Evolutionary conservation across 495 filamentous ascomycete species (phyloP).

Genomic region (Niebla homalea): DNA sequence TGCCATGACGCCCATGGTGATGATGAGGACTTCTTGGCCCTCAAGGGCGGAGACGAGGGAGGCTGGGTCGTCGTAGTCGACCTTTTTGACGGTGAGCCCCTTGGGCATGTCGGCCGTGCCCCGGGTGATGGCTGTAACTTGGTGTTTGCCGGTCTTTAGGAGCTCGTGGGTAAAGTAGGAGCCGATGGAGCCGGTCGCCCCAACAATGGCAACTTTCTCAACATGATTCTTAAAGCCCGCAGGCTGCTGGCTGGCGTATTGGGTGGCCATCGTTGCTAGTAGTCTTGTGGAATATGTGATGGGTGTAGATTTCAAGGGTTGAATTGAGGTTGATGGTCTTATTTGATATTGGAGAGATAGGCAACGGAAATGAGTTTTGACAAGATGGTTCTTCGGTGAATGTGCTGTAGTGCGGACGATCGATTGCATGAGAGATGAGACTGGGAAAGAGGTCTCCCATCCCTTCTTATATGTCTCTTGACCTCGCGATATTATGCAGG

Average conservation of each 20-base stretch:
- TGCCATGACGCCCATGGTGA: constrained; percentile 35
- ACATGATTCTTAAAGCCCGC: constrained; percentile 30
- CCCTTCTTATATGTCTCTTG: too few species aligned
- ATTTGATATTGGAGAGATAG: too few species aligned
- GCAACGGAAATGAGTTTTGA: too few species aligned
- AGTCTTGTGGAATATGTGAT: too few species aligned
- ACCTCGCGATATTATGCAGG: too few species aligned
- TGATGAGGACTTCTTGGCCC: constrained; percentile 45
- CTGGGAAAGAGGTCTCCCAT: too few species aligned
- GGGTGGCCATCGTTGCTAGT: constrained; percentile 5
- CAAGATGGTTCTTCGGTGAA: too few species aligned
- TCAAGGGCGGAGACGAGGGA: constrained; percentile 33
- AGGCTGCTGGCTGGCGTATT: constrained; percentile 9
- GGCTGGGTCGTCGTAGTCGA: constrained; percentile 35
- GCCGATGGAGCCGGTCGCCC: constrained; percentile 44
- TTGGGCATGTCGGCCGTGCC: constrained; percentile 28
- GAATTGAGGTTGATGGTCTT: too few species aligned
- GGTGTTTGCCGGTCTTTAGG: constrained; percentile 36
- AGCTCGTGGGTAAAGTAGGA: constrained; percentile 36
- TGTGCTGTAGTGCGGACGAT: too few species aligned
- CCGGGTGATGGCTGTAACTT: constrained; percentile 40
- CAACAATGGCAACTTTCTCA: constrained; percentile 36
- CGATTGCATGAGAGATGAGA: too few species aligned
- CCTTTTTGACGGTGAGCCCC: constrained; percentile 28
- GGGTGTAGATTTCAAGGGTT: too few species aligned